phyloP scores from a whole-genome alignment of 106 monocot genomes.

The Ottelia alismoides region DNA sequence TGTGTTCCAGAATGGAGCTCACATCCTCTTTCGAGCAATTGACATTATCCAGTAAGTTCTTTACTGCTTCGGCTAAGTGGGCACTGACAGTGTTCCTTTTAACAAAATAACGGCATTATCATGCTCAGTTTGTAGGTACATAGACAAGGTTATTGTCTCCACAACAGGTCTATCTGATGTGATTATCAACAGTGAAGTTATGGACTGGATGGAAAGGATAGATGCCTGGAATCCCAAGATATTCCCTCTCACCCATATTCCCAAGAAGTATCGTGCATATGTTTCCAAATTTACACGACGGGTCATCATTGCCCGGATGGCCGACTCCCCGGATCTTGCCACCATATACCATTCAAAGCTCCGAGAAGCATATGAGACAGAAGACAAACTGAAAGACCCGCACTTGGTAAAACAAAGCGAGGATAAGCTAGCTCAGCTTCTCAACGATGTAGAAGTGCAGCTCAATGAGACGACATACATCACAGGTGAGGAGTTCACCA shows the following conservation, averaged over 20 bases:
- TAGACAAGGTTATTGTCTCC: conserved; percentile 65
- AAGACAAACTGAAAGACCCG: conserved; percentile 61
- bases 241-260: conserved; percentile 70
- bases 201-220: conserved; percentile 76
- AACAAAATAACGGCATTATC: too few species aligned
- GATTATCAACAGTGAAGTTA: conserved; percentile 22
- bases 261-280: conserved; percentile 51
- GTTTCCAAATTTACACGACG: conserved; percentile 67
- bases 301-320: conserved; percentile 87
- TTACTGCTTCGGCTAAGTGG: too few species aligned
- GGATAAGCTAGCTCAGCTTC: conserved; percentile 48
- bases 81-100: too few species aligned
- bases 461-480: conserved; percentile 41
- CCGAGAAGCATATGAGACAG: conserved; percentile 62
- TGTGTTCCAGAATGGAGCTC: conserved; percentile 95
- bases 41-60: conserved; percentile 66
- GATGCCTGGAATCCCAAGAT: conserved; percentile 79
- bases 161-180: conserved; percentile 32
- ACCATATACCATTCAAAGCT: conserved; percentile 80
- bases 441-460: conserved; percentile 72
- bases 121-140: conserved; percentile 83
- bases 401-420: conserved; percentile 51
- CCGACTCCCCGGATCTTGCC: conserved; percentile 78
- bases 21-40: conserved; percentile 43
- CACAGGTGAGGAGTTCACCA: conserved; percentile 52